These are phyloP conservation scores for Colletotrichum falcatum DNA, from an alignment of 2,329 filamentous ascomycete genomes.

Conservation along the genomic window DNA sequence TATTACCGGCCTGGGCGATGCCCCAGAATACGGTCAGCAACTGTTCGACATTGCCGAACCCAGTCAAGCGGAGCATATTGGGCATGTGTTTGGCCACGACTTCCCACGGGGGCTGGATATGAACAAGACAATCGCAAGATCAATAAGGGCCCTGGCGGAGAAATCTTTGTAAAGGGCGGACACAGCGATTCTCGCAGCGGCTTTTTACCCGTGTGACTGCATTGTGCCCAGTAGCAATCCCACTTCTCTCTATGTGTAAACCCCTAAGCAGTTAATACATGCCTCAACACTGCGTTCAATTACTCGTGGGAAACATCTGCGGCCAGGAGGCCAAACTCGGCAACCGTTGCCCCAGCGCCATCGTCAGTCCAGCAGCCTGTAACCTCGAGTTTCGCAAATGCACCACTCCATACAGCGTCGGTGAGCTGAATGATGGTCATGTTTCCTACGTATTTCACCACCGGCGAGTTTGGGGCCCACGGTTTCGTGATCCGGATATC, in stretches of 20 bases:
- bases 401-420: neutral
- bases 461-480: neutral
- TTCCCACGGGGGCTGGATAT: neutral
- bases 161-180: neutral
- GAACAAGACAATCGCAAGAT: neutral
- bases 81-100: neutral
- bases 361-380: constrained; percentile 14
- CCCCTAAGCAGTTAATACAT: too few species aligned
- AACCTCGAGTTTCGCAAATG: constrained; percentile 13
- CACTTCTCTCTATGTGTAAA: neutral
- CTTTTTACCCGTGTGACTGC: neutral
- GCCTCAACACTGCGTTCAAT: neutral
- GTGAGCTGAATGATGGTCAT: neutral
- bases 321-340: constrained; percentile 22
- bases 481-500: neutral
- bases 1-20: constrained; percentile 15
- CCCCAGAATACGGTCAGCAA: constrained; percentile 19
- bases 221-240: neutral
- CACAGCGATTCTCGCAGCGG: neutral
- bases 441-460: neutral
- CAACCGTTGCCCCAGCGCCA: constrained; percentile 9
- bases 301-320: neutral
- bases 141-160: neutral
- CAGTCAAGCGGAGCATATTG: constrained; percentile 2
- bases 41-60: constrained; percentile 22